Conservation (phyloP, 768 basidiomycete species). For the Sporobolomyces pararoseus region DNA sequence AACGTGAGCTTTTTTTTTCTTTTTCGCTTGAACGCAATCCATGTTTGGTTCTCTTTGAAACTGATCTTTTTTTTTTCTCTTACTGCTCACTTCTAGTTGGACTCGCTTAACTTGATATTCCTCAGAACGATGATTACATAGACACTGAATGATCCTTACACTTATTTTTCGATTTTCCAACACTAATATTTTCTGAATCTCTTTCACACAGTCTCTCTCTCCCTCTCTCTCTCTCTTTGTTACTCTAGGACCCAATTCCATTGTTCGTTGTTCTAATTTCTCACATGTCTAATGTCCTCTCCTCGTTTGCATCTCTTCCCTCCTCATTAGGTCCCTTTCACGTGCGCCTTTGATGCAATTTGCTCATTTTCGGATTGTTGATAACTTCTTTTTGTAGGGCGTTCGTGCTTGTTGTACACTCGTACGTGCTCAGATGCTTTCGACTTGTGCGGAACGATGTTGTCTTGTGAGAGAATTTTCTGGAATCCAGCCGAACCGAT, state of each 20-base stretch:
- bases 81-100: neutral
- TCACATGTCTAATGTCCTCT: neutral
- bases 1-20: conserved; percentile 18
- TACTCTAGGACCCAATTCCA: too few species aligned
- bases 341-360: neutral
- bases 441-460: too few species aligned
- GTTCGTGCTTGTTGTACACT: too few species aligned
- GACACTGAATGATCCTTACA: too few species aligned
- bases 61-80: neutral
- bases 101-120: neutral
- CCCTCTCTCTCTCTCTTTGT: neutral
- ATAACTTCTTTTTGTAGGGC: too few species aligned
- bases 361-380: too few species aligned
- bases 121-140: too few species aligned
- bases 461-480: neutral
- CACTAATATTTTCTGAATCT: neutral
- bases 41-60: neutral
- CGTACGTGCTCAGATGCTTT: too few species aligned
- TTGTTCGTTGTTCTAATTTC: conserved; percentile 5
- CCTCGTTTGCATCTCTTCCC: neutral
- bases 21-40: neutral
- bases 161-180: neutral
- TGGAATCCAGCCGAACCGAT: neutral
- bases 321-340: neutral
- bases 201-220: neutral